These are phyloP conservation scores for Hemileccinum impolitum DNA, from an alignment of 768 basidiomycete genomes.

Conservation along the genomic window DNA sequence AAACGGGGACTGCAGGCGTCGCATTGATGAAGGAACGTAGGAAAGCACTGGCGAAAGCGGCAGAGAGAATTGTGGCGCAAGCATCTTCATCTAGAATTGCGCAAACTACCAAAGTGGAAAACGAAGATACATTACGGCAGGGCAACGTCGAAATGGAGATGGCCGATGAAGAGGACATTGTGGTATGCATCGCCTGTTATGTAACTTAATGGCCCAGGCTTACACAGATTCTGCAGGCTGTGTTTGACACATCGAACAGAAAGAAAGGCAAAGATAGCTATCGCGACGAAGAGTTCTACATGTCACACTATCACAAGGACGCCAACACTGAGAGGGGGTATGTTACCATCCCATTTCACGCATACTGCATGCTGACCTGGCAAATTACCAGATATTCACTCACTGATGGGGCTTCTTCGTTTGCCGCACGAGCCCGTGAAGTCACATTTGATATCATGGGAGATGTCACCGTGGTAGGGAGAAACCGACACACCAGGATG, in stretches of 20 bases:
- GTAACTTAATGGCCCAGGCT: background rate
- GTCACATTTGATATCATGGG: constrained; percentile 80
- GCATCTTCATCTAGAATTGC: constrained; percentile 26
- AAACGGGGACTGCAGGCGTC: constrained; percentile 51
- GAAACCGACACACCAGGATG: constrained; percentile 55
- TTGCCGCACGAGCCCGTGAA: constrained; percentile 76
- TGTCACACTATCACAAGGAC: constrained; percentile 89
- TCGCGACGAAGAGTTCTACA: constrained; percentile 84
- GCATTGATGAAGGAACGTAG: constrained; percentile 86
- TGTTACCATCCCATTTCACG: constrained; percentile 17
- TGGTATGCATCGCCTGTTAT: constrained; percentile 40
- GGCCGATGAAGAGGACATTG: constrained; percentile 77
- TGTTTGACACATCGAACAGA: constrained; percentile 56
- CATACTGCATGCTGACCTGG: background rate
- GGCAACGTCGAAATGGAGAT: constrained; percentile 48
- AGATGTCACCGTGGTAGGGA: constrained; percentile 59
- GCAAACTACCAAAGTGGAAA: constrained; percentile 34
- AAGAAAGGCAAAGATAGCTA: constrained; percentile 46
- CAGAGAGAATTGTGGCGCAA: constrained; percentile 40
- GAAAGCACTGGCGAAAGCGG: constrained; percentile 69
- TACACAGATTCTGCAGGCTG: constrained; percentile 43
- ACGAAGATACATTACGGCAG: constrained; percentile 28
- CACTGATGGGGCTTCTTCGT: constrained; percentile 80
- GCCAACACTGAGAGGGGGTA: constrained; percentile 89
- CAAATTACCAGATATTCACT: constrained; percentile 70